phyloP scores from a whole-genome alignment of 2,329 filamentous ascomycete species.

The Alternaria novae-zelandiae region DNA sequence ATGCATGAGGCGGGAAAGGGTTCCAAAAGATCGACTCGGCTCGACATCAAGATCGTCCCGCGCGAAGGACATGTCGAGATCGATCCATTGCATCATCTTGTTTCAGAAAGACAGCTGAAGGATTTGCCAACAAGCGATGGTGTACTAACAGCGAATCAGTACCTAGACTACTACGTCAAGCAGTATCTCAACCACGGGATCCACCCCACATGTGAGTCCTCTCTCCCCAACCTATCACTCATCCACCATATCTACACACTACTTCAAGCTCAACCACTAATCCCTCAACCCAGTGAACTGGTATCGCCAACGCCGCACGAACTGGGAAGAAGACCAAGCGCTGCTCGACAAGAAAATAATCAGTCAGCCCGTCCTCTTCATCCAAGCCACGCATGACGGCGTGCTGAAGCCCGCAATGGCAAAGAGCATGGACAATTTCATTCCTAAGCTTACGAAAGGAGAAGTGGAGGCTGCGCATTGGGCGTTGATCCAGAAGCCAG shows the following conservation, averaged over 20 bases:
- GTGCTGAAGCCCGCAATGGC: slow-evolving; percentile 77
- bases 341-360: slow-evolving; percentile 43
- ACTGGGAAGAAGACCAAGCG: slow-evolving; percentile 74
- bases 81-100: not conserved
- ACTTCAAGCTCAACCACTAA: not conserved
- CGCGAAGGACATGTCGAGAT: not conserved
- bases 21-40: slow-evolving; percentile 4
- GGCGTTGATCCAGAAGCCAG: slow-evolving; percentile 77
- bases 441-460: slow-evolving; percentile 68
- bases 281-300: slow-evolving; percentile 67
- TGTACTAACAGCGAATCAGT: slow-evolving; percentile 56
- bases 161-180: slow-evolving; percentile 74
- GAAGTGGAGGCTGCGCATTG: slow-evolving; percentile 80
- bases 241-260: not conserved
- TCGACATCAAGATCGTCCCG: not conserved
- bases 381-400: slow-evolving; percentile 72
- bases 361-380: slow-evolving; percentile 69
- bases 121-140: slow-evolving; percentile 4
- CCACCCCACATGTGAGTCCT: slow-evolving; percentile 68
- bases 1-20: slow-evolving; percentile 2
- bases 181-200: slow-evolving; percentile 76
- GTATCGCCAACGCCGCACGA: slow-evolving; percentile 78
- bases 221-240: not conserved
- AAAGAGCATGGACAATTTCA: slow-evolving; percentile 70
- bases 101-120: slow-evolving; percentile 10